These are phyloP conservation scores for Dryadomyces quercivorus DNA, from an alignment of 2,329 filamentous ascomycete species.

Conservation along the genomic window DNA sequence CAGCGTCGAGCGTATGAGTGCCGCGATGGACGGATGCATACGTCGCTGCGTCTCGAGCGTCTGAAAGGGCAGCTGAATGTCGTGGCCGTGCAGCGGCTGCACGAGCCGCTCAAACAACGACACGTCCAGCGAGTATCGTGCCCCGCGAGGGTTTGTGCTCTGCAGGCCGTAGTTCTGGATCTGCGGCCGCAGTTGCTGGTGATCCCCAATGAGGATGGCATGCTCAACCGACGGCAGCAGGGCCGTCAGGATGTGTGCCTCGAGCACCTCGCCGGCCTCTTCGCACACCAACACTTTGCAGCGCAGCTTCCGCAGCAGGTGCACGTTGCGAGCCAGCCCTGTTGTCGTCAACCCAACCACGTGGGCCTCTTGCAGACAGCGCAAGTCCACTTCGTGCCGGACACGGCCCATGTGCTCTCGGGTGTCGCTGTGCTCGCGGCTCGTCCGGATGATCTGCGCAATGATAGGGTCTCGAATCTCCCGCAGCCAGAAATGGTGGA, in stretches of 20 bases:
- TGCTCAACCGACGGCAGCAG: conserved; percentile 49
- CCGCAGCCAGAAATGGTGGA: conserved; percentile 3
- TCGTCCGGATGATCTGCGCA: background rate
- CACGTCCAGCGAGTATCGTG: conserved; percentile 40
- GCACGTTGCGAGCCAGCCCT: conserved; percentile 39
- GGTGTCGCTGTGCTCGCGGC: background rate
- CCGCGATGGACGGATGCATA: conserved; percentile 52
- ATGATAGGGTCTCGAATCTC: background rate
- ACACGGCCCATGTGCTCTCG: conserved; percentile 9
- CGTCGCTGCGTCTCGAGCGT: conserved; percentile 46
- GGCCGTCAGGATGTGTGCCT: conserved; percentile 48
- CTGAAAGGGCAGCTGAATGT: conserved; percentile 16
- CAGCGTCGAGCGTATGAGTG: conserved; percentile 41
- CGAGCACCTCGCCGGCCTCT: conserved; percentile 57
- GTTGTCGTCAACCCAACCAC: conserved; percentile 50
- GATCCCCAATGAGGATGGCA: conserved; percentile 51
- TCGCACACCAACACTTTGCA: conserved; percentile 52
- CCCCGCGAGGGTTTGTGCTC: conserved; percentile 27
- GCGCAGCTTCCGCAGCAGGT: conserved; percentile 33
- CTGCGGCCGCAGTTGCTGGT: conserved; percentile 47
- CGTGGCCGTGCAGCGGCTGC: conserved; percentile 5
- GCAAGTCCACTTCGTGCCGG: conserved; percentile 21
- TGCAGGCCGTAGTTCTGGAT: conserved; percentile 43
- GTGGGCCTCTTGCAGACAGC: conserved; percentile 24
- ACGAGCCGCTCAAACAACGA: conserved; percentile 46